These are phyloP conservation scores for Colletotrichum gigasporum DNA, from an alignment of 2,329 filamentous ascomycete species.

Conservation along the genomic window DNA sequence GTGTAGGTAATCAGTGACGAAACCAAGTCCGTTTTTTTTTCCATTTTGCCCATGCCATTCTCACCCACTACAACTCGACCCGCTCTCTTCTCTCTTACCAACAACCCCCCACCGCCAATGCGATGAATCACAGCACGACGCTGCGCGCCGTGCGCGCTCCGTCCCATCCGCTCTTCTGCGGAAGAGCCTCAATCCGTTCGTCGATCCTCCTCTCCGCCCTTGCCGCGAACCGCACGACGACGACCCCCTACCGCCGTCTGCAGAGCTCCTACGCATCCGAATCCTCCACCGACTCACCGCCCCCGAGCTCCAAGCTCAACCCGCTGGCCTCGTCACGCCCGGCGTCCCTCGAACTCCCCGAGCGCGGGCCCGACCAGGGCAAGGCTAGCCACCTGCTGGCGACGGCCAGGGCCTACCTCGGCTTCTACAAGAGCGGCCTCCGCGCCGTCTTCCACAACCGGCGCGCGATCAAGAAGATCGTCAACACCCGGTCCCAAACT, in stretches of 20 bases:
- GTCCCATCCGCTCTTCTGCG: conserved; percentile 7
- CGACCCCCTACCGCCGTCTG: conserved; percentile 16
- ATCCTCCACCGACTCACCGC: background rate
- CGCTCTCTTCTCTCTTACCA: background rate
- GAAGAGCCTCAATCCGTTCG: background rate
- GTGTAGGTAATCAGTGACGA: conserved; percentile 30
- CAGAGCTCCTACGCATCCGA: conserved; percentile 14
- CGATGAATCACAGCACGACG: conserved; percentile 31
- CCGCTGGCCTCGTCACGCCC: conserved; percentile 79
- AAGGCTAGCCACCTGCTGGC: conserved; percentile 54
- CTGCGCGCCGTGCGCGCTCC: conserved; percentile 32
- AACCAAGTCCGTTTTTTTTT: conserved; percentile 10
- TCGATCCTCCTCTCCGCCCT: background rate
- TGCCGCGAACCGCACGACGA: background rate
- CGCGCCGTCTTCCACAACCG: conserved; percentile 78
- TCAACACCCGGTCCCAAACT: conserved; percentile 51
- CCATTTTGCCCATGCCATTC: conserved; percentile 2
- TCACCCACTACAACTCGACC: background rate
- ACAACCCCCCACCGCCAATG: conserved; percentile 14
- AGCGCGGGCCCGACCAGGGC: conserved; percentile 54
- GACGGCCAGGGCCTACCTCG: conserved; percentile 78
- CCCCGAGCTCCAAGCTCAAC: conserved; percentile 60
- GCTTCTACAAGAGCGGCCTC: conserved; percentile 89
- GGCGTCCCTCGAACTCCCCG: conserved; percentile 72
- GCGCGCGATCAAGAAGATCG: conserved; percentile 56